Evolutionary conservation across 2,329 filamentous ascomycete genomes (phyloP).

Genomic region (Ceratocystis destructans): DNA sequence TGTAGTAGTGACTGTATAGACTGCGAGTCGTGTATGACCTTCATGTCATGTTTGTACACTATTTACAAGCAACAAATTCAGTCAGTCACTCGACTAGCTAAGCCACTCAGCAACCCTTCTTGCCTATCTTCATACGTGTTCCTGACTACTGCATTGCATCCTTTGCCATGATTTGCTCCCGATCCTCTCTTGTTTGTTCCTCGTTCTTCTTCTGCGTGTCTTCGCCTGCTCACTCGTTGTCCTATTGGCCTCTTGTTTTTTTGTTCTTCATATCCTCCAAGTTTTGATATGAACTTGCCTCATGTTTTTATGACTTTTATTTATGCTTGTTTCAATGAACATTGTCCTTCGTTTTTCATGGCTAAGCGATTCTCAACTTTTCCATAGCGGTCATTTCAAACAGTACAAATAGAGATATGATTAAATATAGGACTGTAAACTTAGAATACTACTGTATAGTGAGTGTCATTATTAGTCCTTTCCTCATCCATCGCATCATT

Average conservation of each 20-base stretch:
- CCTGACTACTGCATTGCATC: too few relatives aligned
- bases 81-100: not conserved
- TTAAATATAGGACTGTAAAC: too few relatives aligned
- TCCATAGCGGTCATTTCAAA: not conserved
- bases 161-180: not conserved
- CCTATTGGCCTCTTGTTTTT: not conserved
- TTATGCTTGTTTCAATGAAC: slow-evolving; percentile 8
- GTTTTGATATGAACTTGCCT: not conserved
- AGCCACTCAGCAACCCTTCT: not conserved
- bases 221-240: not conserved
- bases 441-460: too few relatives aligned
- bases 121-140: not conserved
- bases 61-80: not conserved
- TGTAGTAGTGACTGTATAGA: not conserved
- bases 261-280: not conserved
- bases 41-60: not conserved
- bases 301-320: slow-evolving; percentile 6
- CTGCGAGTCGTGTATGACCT: not conserved
- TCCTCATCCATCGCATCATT: too few relatives aligned
- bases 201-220: not conserved
- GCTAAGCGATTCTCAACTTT: not conserved
- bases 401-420: not conserved
- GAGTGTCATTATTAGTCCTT: too few relatives aligned
- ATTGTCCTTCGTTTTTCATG: not conserved
- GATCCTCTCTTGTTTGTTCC: not conserved